Percentiles rank a stretch among this genome's conserved stretches.
Evolutionary conservation across 306 rosid species (phyloP).

Genomic region (Lathyrus sativus): DNA sequence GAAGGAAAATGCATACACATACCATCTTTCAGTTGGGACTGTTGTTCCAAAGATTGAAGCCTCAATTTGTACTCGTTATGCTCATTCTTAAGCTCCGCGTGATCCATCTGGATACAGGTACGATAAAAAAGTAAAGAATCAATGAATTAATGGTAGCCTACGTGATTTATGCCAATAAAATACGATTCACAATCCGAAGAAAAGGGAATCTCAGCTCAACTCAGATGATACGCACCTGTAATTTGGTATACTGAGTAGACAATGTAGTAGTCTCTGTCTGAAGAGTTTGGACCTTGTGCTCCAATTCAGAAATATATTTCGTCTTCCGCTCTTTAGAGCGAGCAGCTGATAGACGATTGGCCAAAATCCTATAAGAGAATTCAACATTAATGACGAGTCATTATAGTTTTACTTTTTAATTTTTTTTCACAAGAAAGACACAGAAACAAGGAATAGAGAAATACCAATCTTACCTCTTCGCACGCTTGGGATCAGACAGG

Average conservation of each 20-base stretch:
- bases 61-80: slow-evolving; percentile 82
- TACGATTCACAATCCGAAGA: neutral
- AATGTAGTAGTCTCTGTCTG: slow-evolving; percentile 83
- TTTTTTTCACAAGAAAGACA: neutral
- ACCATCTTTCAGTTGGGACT: slow-evolving; percentile 88
- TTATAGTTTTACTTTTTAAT: neutral
- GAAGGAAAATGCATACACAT: slow-evolving; percentile 33
- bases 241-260: slow-evolving; percentile 69
- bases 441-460: neutral
- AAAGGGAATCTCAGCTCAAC: slow-evolving; percentile 34
- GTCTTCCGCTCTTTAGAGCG: slow-evolving; percentile 84
- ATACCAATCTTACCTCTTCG: slow-evolving; percentile 59
- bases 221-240: slow-evolving; percentile 58
- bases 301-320: slow-evolving; percentile 76
- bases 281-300: slow-evolving; percentile 89
- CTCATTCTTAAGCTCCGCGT: slow-evolving; percentile 56
- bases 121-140: slow-evolving; percentile 12
- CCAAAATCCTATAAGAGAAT: slow-evolving; percentile 68
- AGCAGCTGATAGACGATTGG: slow-evolving; percentile 91
- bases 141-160: slow-evolving; percentile 21
- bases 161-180: slow-evolving; percentile 18
- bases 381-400: neutral
- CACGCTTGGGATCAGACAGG: slow-evolving; percentile 83
- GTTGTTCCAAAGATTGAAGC: slow-evolving; percentile 85
- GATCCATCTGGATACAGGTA: slow-evolving; percentile 55